phyloP scores from a whole-genome alignment of 1,139 yeast genomes.

The Suhomyces chickasaworum region DNA sequence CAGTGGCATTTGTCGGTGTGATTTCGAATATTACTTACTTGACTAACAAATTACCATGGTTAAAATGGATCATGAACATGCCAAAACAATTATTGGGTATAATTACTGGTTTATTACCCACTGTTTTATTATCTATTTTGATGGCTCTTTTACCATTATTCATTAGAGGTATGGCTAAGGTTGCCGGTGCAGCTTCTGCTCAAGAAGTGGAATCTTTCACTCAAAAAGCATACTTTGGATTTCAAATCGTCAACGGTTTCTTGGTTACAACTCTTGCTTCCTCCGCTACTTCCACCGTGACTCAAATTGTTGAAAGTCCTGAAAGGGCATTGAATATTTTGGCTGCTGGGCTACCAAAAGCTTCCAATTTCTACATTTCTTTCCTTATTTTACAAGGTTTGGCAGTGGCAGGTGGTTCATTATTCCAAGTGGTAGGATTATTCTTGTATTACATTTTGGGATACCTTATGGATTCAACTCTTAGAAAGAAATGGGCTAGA shows the following conservation, averaged over 20 bases:
- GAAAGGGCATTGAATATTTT: constrained; percentile 65
- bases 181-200: constrained; percentile 64
- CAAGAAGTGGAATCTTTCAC: constrained; percentile 72
- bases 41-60: constrained; percentile 67
- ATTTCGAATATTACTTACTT: constrained; percentile 80
- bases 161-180: constrained; percentile 64
- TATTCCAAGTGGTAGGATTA: constrained; percentile 76
- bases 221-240: constrained; percentile 73
- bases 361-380: constrained; percentile 82
- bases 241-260: constrained; percentile 71
- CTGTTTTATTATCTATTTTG: constrained; percentile 75
- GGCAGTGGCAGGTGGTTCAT: constrained; percentile 74
- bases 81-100: constrained; percentile 73
- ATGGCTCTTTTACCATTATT: constrained; percentile 79
- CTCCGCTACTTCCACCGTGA: constrained; percentile 73
- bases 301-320: constrained; percentile 67
- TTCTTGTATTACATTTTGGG: constrained; percentile 73
- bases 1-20: constrained; percentile 94
- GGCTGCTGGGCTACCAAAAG: constrained; percentile 77
- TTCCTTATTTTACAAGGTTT: constrained; percentile 81
- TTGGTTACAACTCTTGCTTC: constrained; percentile 70
- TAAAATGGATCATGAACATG: constrained; percentile 67
- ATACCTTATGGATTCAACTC: constrained; percentile 69
- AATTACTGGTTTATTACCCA: constrained; percentile 84
- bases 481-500: constrained; percentile 83